phyloP scores from a whole-genome alignment of 202 grass and related monocot species.

The Digitaria exilis region DNA sequence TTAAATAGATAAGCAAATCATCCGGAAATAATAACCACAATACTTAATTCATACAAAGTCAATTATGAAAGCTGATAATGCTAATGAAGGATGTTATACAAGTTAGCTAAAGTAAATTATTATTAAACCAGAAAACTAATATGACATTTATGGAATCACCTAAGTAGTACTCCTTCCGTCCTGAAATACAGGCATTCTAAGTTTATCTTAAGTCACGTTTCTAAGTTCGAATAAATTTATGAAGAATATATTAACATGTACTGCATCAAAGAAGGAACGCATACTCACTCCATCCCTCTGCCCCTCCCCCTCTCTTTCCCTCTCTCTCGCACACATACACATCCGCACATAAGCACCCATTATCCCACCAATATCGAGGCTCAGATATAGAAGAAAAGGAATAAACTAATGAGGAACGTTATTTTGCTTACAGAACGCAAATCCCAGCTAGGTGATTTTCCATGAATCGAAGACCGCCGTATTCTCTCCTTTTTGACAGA shows the following conservation, averaged over 20 bases:
- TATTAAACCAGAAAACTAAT: slow-evolving; percentile 3
- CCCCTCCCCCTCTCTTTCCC: no score
- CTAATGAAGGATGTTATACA: background rate
- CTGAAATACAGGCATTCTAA: no score
- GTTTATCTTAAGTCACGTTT: no score
- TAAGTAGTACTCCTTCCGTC: background rate
- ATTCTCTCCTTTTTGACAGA: slow-evolving; percentile 91
- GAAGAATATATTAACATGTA: no score
- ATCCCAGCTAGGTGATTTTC: slow-evolving; percentile 95
- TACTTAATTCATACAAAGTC: background rate
- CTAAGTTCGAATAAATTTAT: no score
- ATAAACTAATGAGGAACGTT: background rate
- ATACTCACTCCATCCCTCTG: no score
- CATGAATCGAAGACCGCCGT: slow-evolving; percentile 66
- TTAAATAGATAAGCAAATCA: slow-evolving; percentile 20
- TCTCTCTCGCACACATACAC: no score
- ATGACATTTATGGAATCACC: background rate
- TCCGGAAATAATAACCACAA: slow-evolving; percentile 16
- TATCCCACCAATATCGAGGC: slow-evolving; percentile 6
- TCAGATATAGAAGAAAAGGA: background rate
- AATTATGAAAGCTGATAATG: background rate
- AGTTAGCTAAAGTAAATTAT: background rate
- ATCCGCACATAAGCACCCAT: background rate
- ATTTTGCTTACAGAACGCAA: slow-evolving; percentile 83
- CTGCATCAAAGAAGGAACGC: no score